Percentiles rank a stretch among this genome's conserved stretches.
phyloP scores from a whole-genome alignment of 1,284 basidiomycete genomes.

The Moesziomyces sp. region DNA sequence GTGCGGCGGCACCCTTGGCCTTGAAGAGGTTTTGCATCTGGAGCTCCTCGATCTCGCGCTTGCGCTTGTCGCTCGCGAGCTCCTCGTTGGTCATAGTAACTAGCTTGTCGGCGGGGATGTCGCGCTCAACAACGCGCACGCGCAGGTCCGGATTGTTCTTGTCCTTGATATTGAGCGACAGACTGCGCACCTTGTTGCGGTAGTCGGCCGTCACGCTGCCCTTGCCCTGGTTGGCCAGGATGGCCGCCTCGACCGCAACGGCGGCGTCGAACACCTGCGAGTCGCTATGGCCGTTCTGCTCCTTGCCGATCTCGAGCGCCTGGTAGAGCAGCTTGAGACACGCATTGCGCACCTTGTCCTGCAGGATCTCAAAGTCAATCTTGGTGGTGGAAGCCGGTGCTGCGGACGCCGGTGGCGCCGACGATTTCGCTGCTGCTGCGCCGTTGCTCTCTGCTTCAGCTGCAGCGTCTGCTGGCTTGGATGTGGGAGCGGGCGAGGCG shows the following conservation, averaged over 20 bases:
- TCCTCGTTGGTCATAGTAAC: conserved; percentile 87
- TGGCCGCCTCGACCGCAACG: conserved; percentile 69
- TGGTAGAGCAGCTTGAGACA: conserved; percentile 92
- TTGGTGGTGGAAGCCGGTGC: conserved; percentile 31
- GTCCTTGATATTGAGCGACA: conserved; percentile 93
- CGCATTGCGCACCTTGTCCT: conserved; percentile 80
- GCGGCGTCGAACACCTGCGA: conserved; percentile 69
- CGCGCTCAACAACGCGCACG: conserved; percentile 84
- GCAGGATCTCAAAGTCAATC: conserved; percentile 65
- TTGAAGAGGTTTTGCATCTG: conserved; percentile 81
- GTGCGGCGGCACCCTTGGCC: conserved; percentile 85
- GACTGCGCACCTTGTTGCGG: conserved; percentile 84
- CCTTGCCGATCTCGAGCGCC: conserved; percentile 73
- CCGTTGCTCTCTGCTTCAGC: conserved; percentile 20
- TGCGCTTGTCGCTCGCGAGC: conserved; percentile 92
- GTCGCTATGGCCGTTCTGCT: conserved; percentile 29
- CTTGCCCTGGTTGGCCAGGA: conserved; percentile 57
- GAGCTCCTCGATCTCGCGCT: conserved; percentile 79
- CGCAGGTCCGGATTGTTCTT: conserved; percentile 90
- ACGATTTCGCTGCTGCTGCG: conserved; percentile 10
- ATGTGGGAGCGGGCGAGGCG: conserved; percentile 43
- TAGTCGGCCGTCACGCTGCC: conserved; percentile 70
- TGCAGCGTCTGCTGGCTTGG: conserved; percentile 14
- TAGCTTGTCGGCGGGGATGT: conserved; percentile 77
- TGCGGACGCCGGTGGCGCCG: conserved; percentile 32